Evolutionary conservation across 139 green algal genomes (phyloP).

Genomic region (Chlamydomonas incerta): DNA sequence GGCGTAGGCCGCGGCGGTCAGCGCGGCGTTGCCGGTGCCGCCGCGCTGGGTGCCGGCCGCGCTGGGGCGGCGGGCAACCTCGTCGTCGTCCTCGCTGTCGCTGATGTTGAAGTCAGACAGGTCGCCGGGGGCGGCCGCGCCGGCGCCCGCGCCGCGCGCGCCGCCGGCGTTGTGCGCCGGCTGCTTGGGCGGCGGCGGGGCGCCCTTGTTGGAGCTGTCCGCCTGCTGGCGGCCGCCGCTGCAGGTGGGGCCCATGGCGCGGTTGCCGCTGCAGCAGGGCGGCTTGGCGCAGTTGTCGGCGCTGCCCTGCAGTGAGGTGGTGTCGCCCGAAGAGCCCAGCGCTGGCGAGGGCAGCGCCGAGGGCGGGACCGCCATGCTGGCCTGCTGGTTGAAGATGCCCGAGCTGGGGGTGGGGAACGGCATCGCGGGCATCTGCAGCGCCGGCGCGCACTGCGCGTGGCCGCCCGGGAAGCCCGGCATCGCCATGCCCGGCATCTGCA

Average conservation of each 20-base stretch:
- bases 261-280: constrained; percentile 30
- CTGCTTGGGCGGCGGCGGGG: background rate
- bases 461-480: background rate
- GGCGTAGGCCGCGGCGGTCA: background rate
- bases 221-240: constrained; percentile 38
- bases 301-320: constrained; percentile 28
- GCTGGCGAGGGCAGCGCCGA: constrained; percentile 17
- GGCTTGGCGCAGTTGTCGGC: constrained; percentile 35
- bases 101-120: constrained; percentile 29
- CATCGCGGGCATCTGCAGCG: background rate
- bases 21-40: background rate
- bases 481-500: constrained; percentile 15
- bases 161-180: background rate
- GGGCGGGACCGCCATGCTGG: constrained; percentile 19
- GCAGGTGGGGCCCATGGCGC: background rate
- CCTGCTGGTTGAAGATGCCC: constrained; percentile 32
- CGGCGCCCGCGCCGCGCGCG: background rate
- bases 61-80: background rate
- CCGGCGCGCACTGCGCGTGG: constrained; percentile 11
- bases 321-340: constrained; percentile 15
- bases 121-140: background rate
- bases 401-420: background rate
- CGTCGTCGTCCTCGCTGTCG: constrained; percentile 36
- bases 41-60: background rate
- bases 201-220: constrained; percentile 33